Conservation (phyloP, 1,284 basidiomycete species). For the Earliella scabrosa region DNA sequence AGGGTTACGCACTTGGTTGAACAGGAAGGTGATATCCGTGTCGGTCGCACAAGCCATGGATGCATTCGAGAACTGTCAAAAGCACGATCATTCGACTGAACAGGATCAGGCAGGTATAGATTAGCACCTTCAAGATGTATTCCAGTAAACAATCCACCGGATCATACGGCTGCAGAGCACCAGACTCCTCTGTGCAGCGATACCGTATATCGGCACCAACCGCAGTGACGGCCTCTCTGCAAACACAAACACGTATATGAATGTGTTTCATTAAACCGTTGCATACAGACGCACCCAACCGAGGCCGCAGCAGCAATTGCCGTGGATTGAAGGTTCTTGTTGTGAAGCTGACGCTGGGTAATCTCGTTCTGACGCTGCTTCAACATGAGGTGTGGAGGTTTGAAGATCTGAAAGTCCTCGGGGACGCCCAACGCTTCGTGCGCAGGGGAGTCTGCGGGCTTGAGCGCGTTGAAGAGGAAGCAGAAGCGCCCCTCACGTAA, state of each 20-base stretch:
- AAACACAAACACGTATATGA: not conserved
- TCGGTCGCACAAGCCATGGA: not conserved
- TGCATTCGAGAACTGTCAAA: not conserved
- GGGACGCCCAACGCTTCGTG: not conserved
- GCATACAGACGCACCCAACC: not conserved
- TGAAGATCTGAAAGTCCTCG: not conserved
- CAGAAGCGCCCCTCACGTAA: conserved; percentile 30
- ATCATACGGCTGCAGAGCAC: not conserved
- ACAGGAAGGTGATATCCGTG: not conserved
- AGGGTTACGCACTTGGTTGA: no score
- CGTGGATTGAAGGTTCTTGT: not conserved
- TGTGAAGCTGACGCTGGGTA: not conserved
- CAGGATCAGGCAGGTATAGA: not conserved
- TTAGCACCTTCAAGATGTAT: not conserved
- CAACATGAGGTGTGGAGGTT: not conserved
- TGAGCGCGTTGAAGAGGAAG: conserved; percentile 32
- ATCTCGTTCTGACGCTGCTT: not conserved
- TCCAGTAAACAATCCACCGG: not conserved
- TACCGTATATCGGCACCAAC: not conserved
- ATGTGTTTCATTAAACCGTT: no score
- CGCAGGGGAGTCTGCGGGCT: not conserved
- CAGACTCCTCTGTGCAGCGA: not conserved
- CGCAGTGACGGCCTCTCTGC: not conserved
- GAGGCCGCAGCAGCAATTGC: not conserved
- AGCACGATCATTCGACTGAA: no score